These are phyloP conservation scores for Pleodorina starrii DNA, from an alignment of 139 green algal species.

Conservation along the genomic window DNA sequence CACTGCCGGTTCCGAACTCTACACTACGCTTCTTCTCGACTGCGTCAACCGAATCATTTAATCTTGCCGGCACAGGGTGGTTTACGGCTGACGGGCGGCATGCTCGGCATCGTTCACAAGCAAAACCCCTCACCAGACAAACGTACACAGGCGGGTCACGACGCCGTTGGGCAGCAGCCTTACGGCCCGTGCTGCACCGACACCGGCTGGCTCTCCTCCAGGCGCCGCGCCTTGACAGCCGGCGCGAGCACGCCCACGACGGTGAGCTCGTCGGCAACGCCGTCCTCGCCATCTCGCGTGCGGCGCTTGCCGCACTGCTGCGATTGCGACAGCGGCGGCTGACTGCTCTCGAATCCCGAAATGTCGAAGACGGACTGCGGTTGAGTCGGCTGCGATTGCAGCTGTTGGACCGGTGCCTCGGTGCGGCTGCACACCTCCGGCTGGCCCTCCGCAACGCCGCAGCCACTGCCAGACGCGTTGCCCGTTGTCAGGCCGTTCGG, in stretches of 20 bases:
- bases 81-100: too few relatives aligned
- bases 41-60: too few relatives aligned
- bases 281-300: not conserved
- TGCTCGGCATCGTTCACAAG: too few relatives aligned
- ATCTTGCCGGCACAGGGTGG: too few relatives aligned
- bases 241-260: not conserved
- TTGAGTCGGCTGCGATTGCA: not conserved
- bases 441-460: conserved; percentile 18
- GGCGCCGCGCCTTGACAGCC: not conserved
- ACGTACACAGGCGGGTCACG: too few relatives aligned
- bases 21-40: too few relatives aligned
- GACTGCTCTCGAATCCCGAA: not conserved
- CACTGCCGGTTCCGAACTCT: not conserved
- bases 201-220: not conserved
- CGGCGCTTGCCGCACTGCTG: not conserved
- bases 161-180: too few relatives aligned
- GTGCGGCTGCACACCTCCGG: conserved; percentile 35
- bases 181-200: not conserved
- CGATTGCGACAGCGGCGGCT: not conserved
- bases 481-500: conserved; percentile 36
- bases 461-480: conserved; percentile 31
- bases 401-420: not conserved
- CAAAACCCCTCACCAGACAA: too few relatives aligned
- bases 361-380: not conserved
- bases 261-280: not conserved